Percentiles rank a stretch among this genome's conserved stretches.
phyloP scores from a whole-genome alignment of 2,329 filamentous ascomycete species.

The Penicillium sp. region DNA sequence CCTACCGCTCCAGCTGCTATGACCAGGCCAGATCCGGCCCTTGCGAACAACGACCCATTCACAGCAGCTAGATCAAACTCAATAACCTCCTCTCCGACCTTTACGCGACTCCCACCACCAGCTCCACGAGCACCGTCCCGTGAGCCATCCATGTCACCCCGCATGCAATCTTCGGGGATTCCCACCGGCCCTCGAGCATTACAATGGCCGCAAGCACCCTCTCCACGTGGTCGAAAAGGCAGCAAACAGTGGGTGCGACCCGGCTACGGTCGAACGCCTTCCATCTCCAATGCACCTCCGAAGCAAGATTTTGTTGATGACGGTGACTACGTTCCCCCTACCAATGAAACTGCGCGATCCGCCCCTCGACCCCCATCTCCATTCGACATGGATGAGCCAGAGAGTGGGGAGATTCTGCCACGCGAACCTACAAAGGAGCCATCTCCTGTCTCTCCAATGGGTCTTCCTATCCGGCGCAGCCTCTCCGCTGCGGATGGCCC shows the following conservation, averaged over 20 bases:
- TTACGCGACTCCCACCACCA: slow-evolving; percentile 26
- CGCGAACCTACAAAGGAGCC: slow-evolving; percentile 3
- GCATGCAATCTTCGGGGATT: slow-evolving; percentile 37
- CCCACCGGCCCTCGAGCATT: slow-evolving; percentile 46
- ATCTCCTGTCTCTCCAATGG: slow-evolving; percentile 12
- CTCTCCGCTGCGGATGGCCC: slow-evolving; percentile 4
- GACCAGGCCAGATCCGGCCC: slow-evolving; percentile 26
- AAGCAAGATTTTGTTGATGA: slow-evolving; percentile 38
- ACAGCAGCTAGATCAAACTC: slow-evolving; percentile 20
- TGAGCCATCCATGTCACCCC: slow-evolving; percentile 39
- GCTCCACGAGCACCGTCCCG: slow-evolving; percentile 31
- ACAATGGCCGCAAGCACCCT: slow-evolving; percentile 30
- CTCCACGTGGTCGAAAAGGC: slow-evolving; percentile 32
- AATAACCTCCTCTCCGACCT: slow-evolving; percentile 27
- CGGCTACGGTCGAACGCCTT: slow-evolving; percentile 32
- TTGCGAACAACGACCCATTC: slow-evolving; percentile 21
- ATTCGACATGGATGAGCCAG: slow-evolving; percentile 1
- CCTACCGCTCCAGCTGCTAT: slow-evolving; percentile 42
- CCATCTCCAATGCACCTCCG: slow-evolving; percentile 17
- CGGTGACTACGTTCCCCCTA: slow-evolving; percentile 21
- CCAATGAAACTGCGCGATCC: slow-evolving; percentile 21
- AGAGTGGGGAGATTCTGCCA: slow-evolving; percentile 3
- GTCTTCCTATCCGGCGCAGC: slow-evolving; percentile 17
- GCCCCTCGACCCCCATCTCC: slow-evolving; percentile 12
- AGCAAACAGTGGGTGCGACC: slow-evolving; percentile 44